Base-by-base conservation (phyloP, 306 rosid genomes). In the Acacia confusa region DNA sequence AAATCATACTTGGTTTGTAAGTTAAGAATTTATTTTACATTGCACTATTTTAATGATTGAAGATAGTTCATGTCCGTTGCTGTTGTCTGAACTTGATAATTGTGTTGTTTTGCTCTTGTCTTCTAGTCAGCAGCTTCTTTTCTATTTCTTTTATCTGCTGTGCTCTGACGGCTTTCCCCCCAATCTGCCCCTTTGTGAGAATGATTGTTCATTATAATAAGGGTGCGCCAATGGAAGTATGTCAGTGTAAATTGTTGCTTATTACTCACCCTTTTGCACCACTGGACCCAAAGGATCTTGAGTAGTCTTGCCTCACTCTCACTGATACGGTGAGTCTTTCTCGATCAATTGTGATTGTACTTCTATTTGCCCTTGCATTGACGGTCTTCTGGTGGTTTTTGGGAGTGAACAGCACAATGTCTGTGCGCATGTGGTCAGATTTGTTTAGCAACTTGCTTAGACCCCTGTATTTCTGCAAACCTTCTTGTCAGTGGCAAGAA, bases 111-210 rank as follows among this genome's bases (percentile, higher is more conserved):
- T 67, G 72, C 72, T 67, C 15, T 60, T 60, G 47, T 36, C 72
- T 67, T 34, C 72, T 67, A 15, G 72, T 36, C 22, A 7, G 27
- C 45, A 34, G 71, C 71, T 66, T 65, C 70, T 65, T 66, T 14
- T 66, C 71, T 17, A 40, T 63, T 27, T 63, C 43, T 30, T 64
- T 34, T 30, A 2, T 64, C 70, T 30, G 11, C 8, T 16, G 41
- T 30, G 70, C 70, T 30, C 9, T 30, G 70, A 64, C 7, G 22
- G 40, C 69, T 30, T 27, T 41, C 32, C 50, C 27, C 25, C 30
- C 38, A 34, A 19, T 47, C 36, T 61, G 74, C 78, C 45, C 78
- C 65, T 82, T 47, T 38, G 47, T 77, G 77, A 60, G 78, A 82
- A 44, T 43, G 32, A 78, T 75, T 15, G 58, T 74, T 30, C 52